Evolutionary conservation across 352 stramenopile species (phyloP).

Genomic region (Nothophytophthora sp.): DNA sequence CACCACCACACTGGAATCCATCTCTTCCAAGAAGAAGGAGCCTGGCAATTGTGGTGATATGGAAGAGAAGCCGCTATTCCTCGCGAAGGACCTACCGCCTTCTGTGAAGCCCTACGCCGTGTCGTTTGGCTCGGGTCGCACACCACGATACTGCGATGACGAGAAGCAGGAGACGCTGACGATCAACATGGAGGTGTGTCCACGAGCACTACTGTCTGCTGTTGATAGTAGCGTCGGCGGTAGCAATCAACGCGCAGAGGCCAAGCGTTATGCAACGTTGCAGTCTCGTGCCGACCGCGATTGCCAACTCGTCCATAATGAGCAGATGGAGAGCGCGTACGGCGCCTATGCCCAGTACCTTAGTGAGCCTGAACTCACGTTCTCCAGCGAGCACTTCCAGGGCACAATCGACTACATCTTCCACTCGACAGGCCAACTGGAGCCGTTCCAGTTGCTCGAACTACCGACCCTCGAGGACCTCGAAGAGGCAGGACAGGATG

Average conservation of each 20-base stretch:
- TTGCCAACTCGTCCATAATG: slow-evolving; percentile 50
- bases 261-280: slow-evolving; percentile 44
- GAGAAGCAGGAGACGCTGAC: slow-evolving; percentile 29
- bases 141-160: slow-evolving; percentile 49
- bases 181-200: slow-evolving; percentile 43
- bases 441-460: slow-evolving; percentile 54
- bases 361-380: slow-evolving; percentile 75
- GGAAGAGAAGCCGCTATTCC: slow-evolving; percentile 24
- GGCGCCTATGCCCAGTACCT: slow-evolving; percentile 45
- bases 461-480: slow-evolving; percentile 52
- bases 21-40: slow-evolving; percentile 14
- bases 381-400: slow-evolving; percentile 51
- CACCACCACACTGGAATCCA: slow-evolving; percentile 37
- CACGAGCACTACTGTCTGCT: slow-evolving; percentile 26
- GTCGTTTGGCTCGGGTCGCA: slow-evolving; percentile 62
- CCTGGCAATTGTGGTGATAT: background rate
- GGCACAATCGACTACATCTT: slow-evolving; percentile 89
- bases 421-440: slow-evolving; percentile 54
- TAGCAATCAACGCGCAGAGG: slow-evolving; percentile 12
- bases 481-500: slow-evolving; percentile 41
- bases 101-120: slow-evolving; percentile 51
- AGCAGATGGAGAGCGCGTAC: slow-evolving; percentile 81
- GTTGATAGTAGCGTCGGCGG: slow-evolving; percentile 1
- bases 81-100: slow-evolving; percentile 36
- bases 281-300: slow-evolving; percentile 42